A percentile compares a stretch with the other conserved stretches of the same genome.
These are phyloP conservation scores for Asterophora lycoperdoides DNA, from an alignment of 768 basidiomycete genomes.

Conservation along the genomic window DNA sequence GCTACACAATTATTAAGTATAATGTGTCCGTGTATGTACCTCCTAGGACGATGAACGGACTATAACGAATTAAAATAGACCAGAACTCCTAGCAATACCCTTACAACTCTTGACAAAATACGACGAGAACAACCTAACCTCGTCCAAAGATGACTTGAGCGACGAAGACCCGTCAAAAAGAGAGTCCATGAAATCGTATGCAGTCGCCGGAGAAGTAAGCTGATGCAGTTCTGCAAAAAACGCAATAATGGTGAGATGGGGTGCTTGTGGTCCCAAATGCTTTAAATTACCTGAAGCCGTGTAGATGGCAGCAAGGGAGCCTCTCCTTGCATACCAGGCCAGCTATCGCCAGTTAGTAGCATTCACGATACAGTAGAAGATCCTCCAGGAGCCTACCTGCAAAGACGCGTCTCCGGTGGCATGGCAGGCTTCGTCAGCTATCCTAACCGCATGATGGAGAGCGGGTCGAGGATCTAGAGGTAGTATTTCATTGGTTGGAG, in stretches of 20 bases:
- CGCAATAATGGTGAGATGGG: not conserved
- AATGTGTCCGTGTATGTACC: too few relatives aligned
- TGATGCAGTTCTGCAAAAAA: constrained; percentile 66
- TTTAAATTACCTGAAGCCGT: constrained; percentile 54
- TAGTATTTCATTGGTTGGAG: constrained; percentile 43
- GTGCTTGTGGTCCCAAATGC: not conserved
- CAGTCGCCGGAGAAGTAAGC: constrained; percentile 68
- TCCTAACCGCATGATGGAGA: constrained; percentile 50
- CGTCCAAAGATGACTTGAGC: constrained; percentile 44
- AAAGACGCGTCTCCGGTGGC: constrained; percentile 48
- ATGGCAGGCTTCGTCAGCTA: constrained; percentile 73
- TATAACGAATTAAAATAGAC: constrained; percentile 35
- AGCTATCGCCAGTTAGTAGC: constrained; percentile 35
- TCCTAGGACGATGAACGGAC: not conserved
- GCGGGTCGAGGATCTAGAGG: constrained; percentile 59
- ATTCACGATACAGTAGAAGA: not conserved
- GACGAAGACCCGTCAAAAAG: constrained; percentile 49
- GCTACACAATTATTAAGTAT: too few relatives aligned
- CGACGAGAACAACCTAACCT: constrained; percentile 49
- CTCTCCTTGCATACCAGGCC: constrained; percentile 69
- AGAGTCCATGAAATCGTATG: constrained; percentile 59
- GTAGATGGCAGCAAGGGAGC: constrained; percentile 63
- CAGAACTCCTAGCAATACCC: constrained; percentile 67
- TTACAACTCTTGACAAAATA: constrained; percentile 69
- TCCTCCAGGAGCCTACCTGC: constrained; percentile 41